Evolutionary conservation across 2,329 filamentous ascomycete genomes (phyloP), one percentile per base, ranked within the genome.

Genomic region (Verticillium tricorpus): DNA sequence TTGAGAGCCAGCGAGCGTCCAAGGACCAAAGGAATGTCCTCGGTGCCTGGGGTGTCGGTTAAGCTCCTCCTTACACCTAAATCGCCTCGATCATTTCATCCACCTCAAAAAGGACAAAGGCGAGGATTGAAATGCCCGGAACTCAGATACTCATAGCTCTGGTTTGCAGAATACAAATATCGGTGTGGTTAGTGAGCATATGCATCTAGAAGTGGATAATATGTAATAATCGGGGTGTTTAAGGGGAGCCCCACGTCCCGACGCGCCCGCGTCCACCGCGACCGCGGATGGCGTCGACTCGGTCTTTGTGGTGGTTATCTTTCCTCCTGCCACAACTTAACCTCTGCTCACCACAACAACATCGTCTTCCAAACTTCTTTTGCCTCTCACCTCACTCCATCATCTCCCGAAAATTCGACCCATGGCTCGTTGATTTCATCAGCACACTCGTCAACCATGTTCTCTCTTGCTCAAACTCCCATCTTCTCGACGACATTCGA

Each of bases 391-490:
- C 19, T 8, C 19, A 15, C 15, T 39, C 37, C 37, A 19, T 17
- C 14, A 15, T 15, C 15, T 40, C 17, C 17, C 1, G 14, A 40
- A 7, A 40, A 19, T 11, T 11, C 45, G 4, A 22, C 45, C 4
- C 15, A 11, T 22, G 32, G 19, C 56, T 37, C 14, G 12, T 32
- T 37, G 61, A 22, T 59, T 28, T 5, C 45, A 52, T 52, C n/a
- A 2, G 19, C 19, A 22, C 19, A 11, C 34, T 14, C 34, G 19
- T 25, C 8, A 19, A 73, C 67, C 35, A 80, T 80, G 78, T 72
- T 79, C 66, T 76, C 77, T n/a, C 71, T 79, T 63, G 70, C 77
- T 9, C 69, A 75, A 39, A 68, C 77, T n/a, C 77, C 80, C 19
- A 74, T 77, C 57, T 79, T 82, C 68, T 74, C 76, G 19, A 52